Conservation (phyloP, 441 rosid genomes). For the Hura crepitans region DNA sequence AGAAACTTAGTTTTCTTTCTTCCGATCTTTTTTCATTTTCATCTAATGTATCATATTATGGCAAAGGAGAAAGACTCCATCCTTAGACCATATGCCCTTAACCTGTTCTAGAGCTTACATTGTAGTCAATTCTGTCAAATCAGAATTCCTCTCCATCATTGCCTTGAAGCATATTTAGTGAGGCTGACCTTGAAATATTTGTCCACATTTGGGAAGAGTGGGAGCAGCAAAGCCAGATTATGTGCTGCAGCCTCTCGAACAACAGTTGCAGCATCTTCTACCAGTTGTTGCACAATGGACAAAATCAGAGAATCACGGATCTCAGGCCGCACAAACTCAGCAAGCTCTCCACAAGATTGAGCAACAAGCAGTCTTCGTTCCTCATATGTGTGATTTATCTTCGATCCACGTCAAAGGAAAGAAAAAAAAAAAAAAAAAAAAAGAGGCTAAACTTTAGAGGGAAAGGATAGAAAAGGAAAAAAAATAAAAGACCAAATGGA, state of each 20-base stretch:
- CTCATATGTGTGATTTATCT: conserved; percentile 95
- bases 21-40: conserved; percentile 20
- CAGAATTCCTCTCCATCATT: conserved; percentile 72
- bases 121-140: conserved; percentile 72
- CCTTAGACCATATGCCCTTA: conserved; percentile 52
- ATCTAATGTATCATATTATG: conserved; percentile 37
- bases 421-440: conserved; percentile 13
- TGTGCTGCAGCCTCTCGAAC: conserved; percentile 95
- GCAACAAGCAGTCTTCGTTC: conserved; percentile 98
- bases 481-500: conserved; percentile 21
- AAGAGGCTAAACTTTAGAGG: conserved; percentile 8
- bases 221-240: conserved; percentile 92
- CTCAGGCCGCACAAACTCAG: conserved; percentile 87
- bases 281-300: conserved; percentile 85
- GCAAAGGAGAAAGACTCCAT: conserved; percentile 41
- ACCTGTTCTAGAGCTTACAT: conserved; percentile 74
- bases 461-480: neutral
- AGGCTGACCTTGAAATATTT: conserved; percentile 99
- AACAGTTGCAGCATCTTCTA: conserved; percentile 92
- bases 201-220: conserved; percentile 85
- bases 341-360: conserved; percentile 98
- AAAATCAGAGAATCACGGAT: conserved; percentile 95
- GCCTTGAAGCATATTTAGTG: conserved; percentile 71
- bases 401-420: conserved; percentile 29
- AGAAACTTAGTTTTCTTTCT: neutral